Evolutionary conservation across 768 basidiomycete genomes (phyloP), one percentile per base, ranked within the genome.

Genomic region (Leccinum obscurum): DNA sequence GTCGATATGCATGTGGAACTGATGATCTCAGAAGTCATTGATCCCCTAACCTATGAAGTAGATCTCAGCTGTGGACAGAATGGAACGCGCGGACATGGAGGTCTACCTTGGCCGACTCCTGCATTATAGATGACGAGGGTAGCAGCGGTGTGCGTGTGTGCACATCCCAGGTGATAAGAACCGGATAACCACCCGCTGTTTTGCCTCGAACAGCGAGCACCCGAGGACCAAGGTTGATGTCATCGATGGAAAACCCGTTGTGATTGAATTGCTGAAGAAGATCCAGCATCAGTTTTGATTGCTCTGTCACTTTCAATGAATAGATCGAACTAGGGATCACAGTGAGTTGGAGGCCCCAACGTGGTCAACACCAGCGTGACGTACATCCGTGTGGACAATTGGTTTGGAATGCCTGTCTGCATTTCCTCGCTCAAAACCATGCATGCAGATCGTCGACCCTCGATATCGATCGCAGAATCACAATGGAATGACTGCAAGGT

Each of bases 391-490:
- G 15, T 57, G 3, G 26, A 22, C 10, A 26, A 1, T 57, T 17
- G 24, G 3, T 10, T 2, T 35, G 46, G 17, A 46, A 7, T n/a
- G 24, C 32, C 22, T 3, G n/a, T 44, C 10, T 10, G n/a, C 10
- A 3, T n/a, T 11, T 1, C 48, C 44, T 66, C 64, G 17, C 35
- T 52, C 49, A 64, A 9, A 3, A 66, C 58, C 6, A 15, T 51
- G 22, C 67, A 68, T 17, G 61, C 59, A 41, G 66, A 66, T 14
- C 58, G 58, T 5, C 55, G 50, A 34, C 67, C 67, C 14, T 62
- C 50, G 35, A 46, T 13, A 7, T 68, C 62, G 20, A 59, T 26
- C 4, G 60, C 52, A 10, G 62, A 69, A 24, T 58, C 39, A 20
- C 62, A 61, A n/a, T 34, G 13, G 24, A 55, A 64, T 9, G 56